Evolutionary conservation across 768 basidiomycete genomes (phyloP), one percentile per base, ranked within the genome.

Genomic region (Mycena maculata): DNA sequence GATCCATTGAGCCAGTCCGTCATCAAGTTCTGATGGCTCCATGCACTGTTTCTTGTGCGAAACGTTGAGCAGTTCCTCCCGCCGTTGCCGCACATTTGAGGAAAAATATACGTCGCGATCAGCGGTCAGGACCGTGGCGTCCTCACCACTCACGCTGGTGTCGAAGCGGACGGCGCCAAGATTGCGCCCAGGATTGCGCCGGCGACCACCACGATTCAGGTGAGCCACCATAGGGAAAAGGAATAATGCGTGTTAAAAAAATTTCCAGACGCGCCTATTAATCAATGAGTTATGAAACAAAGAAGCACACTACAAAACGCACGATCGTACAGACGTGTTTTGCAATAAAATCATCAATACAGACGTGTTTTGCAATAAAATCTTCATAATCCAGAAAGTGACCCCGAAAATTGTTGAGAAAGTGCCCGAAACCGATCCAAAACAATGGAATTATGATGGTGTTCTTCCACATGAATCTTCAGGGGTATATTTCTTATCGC

Each of bases 51-150:
- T 56, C 22, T 56, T 56, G 55, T 56, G 55, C 16, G 55, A 8
- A 9, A 56, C 18, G 20, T 56, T 44, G 41, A 56, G 55, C 23
- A 56, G 41, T 13, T 42, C 55, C 9, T 28, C 25, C 7, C 28
- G 3, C 2, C 55, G 23, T 3, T 39, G 55, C 12, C 4, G 55
- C 20, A 39, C 41, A 23, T 56, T 39, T 12, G 2, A 13, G 1
- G 55, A 56, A 31, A 42, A 56, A n/a, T 44, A 56, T 4, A 56
- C 13, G 6, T 25, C 55, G 4, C 55, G 55, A 30, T 56, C 55
- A 1, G 33, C 52, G 12, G 48, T 16, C 8, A 28, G 25, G 28
- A 28, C 28, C 27, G 28, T 42, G 6, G 8, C 41, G 5, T 42
- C 41, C 27, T 49, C 48, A 12, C 11, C 41, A 16, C 41, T 16